phyloP scores from a whole-genome alignment of 1,284 basidiomycete genomes.

The Baeospora myosura region DNA sequence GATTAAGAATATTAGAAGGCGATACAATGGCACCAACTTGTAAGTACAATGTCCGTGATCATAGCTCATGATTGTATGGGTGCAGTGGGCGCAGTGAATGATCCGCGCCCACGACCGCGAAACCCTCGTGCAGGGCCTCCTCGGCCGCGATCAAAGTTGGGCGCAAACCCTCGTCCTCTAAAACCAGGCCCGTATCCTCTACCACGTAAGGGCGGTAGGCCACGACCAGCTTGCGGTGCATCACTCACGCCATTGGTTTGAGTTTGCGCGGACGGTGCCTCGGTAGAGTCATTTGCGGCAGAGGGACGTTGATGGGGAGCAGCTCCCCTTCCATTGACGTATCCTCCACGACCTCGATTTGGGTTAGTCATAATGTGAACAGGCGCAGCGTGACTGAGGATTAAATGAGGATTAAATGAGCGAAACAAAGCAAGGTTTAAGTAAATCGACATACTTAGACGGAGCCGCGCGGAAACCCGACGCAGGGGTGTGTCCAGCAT shows the following conservation, averaged over 20 bases:
- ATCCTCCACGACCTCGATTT: slow-evolving; percentile 42
- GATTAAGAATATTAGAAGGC: too few relatives aligned
- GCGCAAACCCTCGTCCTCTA: not conserved
- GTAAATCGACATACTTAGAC: slow-evolving; percentile 23
- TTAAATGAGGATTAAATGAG: slow-evolving; percentile 5
- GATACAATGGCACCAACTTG: too few relatives aligned
- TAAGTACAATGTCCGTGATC: too few relatives aligned
- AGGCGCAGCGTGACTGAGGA: slow-evolving; percentile 21
- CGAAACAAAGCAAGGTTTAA: slow-evolving; percentile 6
- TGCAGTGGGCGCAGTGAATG: slow-evolving; percentile 1
- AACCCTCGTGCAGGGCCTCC: slow-evolving; percentile 8
- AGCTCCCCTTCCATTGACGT: not conserved
- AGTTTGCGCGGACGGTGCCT: not conserved
- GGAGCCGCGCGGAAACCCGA: slow-evolving; percentile 55
- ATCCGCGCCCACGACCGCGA: slow-evolving; percentile 6
- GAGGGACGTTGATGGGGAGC: not conserved
- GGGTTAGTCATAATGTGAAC: slow-evolving; percentile 64
- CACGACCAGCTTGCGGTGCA: too few relatives aligned
- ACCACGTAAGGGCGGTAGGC: not conserved
- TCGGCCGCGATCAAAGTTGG: slow-evolving; percentile 10
- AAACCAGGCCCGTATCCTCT: slow-evolving; percentile 5
- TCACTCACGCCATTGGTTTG: slow-evolving; percentile 1
- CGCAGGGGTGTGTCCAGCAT: slow-evolving; percentile 42
- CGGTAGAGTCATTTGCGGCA: not conserved
- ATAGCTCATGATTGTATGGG: slow-evolving; percentile 8